phyloP scores from a whole-genome alignment of 2,329 filamentous ascomycete genomes.

The Cryphonectria japonica region DNA sequence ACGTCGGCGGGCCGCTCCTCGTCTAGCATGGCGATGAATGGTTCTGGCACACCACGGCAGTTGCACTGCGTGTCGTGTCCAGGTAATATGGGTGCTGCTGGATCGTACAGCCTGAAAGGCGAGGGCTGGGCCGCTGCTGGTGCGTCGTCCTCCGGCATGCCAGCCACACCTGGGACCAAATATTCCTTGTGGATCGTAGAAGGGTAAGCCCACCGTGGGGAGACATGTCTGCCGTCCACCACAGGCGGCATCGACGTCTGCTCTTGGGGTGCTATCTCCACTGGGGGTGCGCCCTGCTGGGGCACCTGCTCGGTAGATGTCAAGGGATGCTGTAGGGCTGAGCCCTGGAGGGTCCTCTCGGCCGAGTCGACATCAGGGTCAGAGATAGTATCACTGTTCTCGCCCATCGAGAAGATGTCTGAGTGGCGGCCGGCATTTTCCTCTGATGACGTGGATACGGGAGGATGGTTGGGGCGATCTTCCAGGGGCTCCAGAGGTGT shows the following conservation, averaged over 20 bases:
- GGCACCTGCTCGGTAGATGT: not conserved
- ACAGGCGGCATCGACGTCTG: not conserved
- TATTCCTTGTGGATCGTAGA: not conserved
- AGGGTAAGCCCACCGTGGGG: not conserved
- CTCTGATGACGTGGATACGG: slow-evolving; percentile 27
- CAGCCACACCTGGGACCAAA: not conserved
- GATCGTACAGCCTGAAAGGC: slow-evolving; percentile 24
- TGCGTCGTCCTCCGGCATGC: not conserved
- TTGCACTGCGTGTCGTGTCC: slow-evolving; percentile 10
- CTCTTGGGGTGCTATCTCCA: not conserved
- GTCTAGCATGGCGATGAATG: slow-evolving; percentile 22
- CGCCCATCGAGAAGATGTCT: slow-evolving; percentile 24
- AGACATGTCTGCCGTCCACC: slow-evolving; percentile 4
- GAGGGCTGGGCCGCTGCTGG: slow-evolving; percentile 2
- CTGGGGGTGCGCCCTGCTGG: slow-evolving; percentile 1
- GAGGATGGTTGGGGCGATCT: slow-evolving; percentile 11
- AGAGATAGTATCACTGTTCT: slow-evolving; percentile 27
- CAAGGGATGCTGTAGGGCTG: not conserved
- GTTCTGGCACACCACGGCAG: slow-evolving; percentile 22
- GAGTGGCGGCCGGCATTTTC: slow-evolving; percentile 22
- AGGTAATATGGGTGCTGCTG: slow-evolving; percentile 21
- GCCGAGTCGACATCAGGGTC: slow-evolving; percentile 22
- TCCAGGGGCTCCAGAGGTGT: not conserved
- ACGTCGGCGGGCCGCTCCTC: not conserved
- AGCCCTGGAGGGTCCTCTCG: not conserved